Base-by-base conservation (phyloP, 2,329 filamentous ascomycete species). In the Magnaporthiopsis rhizophila region DNA sequence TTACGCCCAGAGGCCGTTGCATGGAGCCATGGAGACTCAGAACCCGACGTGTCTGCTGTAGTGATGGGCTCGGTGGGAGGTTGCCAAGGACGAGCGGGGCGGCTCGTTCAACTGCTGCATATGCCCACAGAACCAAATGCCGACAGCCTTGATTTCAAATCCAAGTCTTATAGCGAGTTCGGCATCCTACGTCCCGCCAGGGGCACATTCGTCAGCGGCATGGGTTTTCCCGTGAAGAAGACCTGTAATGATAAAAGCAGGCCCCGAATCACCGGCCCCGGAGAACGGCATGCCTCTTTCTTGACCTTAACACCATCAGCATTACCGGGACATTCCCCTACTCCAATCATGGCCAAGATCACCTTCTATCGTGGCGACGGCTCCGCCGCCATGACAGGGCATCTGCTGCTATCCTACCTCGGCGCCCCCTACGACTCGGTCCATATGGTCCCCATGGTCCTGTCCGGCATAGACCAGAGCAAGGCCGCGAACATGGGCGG, bases 401-500 rank as follows among this genome's bases (percentile, higher is more conserved):
- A 60, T 7, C 30, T 60, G 13, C 13, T 60, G 15, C 58, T 60
- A 11, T 21, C 26, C 13, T 32, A 60, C 58, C 28, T 60, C 15
- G 26, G 28, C 32, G 18, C 30, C 32, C 58, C 58, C 58, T 59
- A 30, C 58, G 21, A 13, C 12, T 28, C 58, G 24, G 58, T 59
- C 24, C 24, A 3, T 28, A 59, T 59, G 58, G 30, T 28, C 24
- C 24, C 11, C 58, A 59, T 30, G 24, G 28, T 4, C 58, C 28
- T 30, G 11, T 4, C 18, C 24, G 18, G 34, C 12, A n/a, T 45
- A 1, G 38, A 45, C 15, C 38, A 45, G 38, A 45, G n/a, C 56
- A 58, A 58, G 56, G n/a, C n/a, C 6, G n/a, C n/a, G 6, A n/a
- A 69, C 1, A 57, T 58, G 0, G 56, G 50, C 34, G 28, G 38